These are phyloP conservation scores for Daedalea quercina DNA, from an alignment of 768 basidiomycete species.

Conservation along the genomic window DNA sequence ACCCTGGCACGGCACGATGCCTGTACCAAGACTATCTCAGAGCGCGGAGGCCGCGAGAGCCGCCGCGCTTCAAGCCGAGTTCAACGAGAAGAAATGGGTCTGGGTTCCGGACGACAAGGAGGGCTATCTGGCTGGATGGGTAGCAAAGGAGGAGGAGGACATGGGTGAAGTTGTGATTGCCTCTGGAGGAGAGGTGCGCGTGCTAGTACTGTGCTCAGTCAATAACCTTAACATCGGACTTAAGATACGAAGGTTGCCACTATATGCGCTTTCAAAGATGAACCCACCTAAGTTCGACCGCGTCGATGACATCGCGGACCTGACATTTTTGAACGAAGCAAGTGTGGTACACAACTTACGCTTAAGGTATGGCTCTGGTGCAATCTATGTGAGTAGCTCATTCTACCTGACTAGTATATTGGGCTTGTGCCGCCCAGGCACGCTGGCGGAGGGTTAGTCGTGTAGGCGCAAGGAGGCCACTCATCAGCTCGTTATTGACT, in stretches of 20 bases:
- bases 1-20: slow-evolving; percentile 17
- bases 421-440: too few species aligned
- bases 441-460: too few species aligned
- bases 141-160: slow-evolving; percentile 81
- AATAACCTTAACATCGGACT: neutral
- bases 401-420: too few species aligned
- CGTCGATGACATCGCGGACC: slow-evolving; percentile 95
- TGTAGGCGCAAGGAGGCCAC: too few species aligned
- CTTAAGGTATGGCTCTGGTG: slow-evolving; percentile 82
- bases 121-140: slow-evolving; percentile 94
- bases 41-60: slow-evolving; percentile 67
- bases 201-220: slow-evolving; percentile 1
- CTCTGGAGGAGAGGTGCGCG: slow-evolving; percentile 69
- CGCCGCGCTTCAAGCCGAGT: slow-evolving; percentile 90
- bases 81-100: slow-evolving; percentile 98
- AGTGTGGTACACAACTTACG: slow-evolving; percentile 98
- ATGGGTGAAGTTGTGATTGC: slow-evolving; percentile 81
- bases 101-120: slow-evolving; percentile 93
- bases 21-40: slow-evolving; percentile 30
- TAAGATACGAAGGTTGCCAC: slow-evolving; percentile 61
- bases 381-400: slow-evolving; percentile 65
- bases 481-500: too few species aligned
- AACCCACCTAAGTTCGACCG: slow-evolving; percentile 98
- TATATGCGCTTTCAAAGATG: slow-evolving; percentile 89
- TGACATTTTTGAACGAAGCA: slow-evolving; percentile 97